These are phyloP conservation scores for Aspergillus nanangensis DNA, from an alignment of 495 filamentous ascomycete genomes.

Conservation along the genomic window DNA sequence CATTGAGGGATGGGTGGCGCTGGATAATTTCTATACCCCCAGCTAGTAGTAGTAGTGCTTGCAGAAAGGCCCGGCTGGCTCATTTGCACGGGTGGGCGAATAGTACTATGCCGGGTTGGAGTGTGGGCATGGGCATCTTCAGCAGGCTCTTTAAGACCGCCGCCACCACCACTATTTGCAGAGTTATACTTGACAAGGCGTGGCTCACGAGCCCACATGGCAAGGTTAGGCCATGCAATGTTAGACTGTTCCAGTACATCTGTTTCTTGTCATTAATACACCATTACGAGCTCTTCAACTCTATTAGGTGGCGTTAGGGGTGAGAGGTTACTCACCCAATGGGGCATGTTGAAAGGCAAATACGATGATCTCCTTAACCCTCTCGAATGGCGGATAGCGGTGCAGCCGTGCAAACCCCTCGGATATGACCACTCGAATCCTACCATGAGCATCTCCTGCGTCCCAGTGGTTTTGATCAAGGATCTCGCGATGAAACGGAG, in stretches of 20 bases:
- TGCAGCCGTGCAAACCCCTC: slow-evolving; percentile 59
- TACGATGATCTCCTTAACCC: slow-evolving; percentile 66
- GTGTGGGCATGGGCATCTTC: slow-evolving; percentile 49
- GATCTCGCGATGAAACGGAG: slow-evolving; percentile 66
- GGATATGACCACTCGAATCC: slow-evolving; percentile 73
- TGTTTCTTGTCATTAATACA: slow-evolving; percentile 24
- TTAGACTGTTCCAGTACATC: slow-evolving; percentile 69
- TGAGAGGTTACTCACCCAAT: slow-evolving; percentile 46
- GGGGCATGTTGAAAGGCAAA: slow-evolving; percentile 90
- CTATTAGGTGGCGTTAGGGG: too few species aligned
- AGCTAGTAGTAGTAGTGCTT: too few species aligned
- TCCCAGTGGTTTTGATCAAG: slow-evolving; percentile 69
- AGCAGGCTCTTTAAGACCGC: slow-evolving; percentile 24
- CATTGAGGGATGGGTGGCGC: slow-evolving; percentile 12
- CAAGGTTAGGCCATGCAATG: slow-evolving; percentile 80
- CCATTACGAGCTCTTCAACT: too few species aligned
- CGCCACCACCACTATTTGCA: slow-evolving; percentile 12
- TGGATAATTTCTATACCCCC: slow-evolving; percentile 20
- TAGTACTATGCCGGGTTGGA: slow-evolving; percentile 33
- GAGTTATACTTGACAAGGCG: slow-evolving; percentile 34
- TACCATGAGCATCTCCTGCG: slow-evolving; percentile 63
- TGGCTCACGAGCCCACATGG: slow-evolving; percentile 60
- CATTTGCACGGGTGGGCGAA: too few species aligned
- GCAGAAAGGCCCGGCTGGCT: too few species aligned
- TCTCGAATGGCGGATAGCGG: slow-evolving; percentile 55